Evolutionary conservation across 2,329 filamentous ascomycete genomes (phyloP).

Genomic region (Ceratocystis cubensis): DNA sequence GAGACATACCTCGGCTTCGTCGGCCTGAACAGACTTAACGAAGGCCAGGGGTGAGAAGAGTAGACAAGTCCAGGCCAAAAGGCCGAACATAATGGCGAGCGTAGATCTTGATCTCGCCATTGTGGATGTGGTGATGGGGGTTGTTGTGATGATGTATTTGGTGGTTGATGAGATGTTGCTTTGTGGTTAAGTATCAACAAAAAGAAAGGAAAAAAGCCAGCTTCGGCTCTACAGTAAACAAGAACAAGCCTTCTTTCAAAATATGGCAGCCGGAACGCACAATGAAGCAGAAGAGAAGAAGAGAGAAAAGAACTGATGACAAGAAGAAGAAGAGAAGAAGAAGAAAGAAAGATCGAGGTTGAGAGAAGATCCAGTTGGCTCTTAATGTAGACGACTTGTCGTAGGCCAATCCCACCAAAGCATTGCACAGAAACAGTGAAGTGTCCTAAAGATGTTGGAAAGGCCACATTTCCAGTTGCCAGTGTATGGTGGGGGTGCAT

Average conservation of each 20-base stretch:
- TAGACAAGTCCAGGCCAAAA: slow-evolving; percentile 82
- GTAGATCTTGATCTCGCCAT: slow-evolving; percentile 52
- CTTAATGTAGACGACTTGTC: slow-evolving; percentile 1
- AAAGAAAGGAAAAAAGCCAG: slow-evolving; percentile 22
- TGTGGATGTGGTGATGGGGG: slow-evolving; percentile 24
- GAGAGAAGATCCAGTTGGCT: slow-evolving; percentile 5
- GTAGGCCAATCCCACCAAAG: slow-evolving; percentile 24
- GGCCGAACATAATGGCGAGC: slow-evolving; percentile 69
- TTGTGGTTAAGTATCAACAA: slow-evolving; percentile 16
- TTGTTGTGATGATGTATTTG: slow-evolving; percentile 6
- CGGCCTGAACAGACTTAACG: slow-evolving; percentile 60
- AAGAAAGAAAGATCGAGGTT: background rate
- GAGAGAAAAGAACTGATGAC: slow-evolving; percentile 23
- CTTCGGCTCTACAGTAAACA: slow-evolving; percentile 19
- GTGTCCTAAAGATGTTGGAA: slow-evolving; percentile 23
- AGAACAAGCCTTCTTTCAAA: slow-evolving; percentile 1
- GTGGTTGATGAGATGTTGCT: background rate
- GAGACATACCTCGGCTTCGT: slow-evolving; percentile 46
- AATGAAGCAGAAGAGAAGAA: slow-evolving; percentile 21
- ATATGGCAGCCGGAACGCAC: slow-evolving; percentile 17
- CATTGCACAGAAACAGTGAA: slow-evolving; percentile 27
- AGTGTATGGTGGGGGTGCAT: slow-evolving; percentile 5
- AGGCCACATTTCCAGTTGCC: slow-evolving; percentile 38
- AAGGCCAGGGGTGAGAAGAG: slow-evolving; percentile 81
- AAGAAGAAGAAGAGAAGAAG: slow-evolving; percentile 21